Base-by-base conservation (phyloP, 352 stramenopile genomes). In the Pythium utonaiense region DNA sequence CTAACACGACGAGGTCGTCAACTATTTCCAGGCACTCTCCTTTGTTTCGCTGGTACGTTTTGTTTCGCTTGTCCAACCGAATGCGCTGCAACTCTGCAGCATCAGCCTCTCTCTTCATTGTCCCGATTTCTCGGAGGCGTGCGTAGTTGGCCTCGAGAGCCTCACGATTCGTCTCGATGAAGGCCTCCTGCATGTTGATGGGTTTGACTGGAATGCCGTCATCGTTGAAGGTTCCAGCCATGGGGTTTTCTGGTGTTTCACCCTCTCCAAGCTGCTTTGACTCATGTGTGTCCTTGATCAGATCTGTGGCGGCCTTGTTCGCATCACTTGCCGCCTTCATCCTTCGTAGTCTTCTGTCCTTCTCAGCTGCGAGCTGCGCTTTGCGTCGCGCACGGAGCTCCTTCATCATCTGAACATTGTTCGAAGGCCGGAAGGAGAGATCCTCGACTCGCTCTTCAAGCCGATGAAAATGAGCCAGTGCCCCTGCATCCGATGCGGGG, bases 401-500 rank as follows among this genome's bases (percentile, higher is more conserved):
- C 62, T 89, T 90, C 82, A 92, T 90, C 82, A 92, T 92, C 58
- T 90, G 79, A 19, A 90, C 45, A 47, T 92, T 92, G 60, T 83
- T 90, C 3, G 82, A 87, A 12, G 80, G 82, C 0, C 82, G 70
- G 50, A 92, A 90, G n/a, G 80, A 65, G 48, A 86, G 67, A 40
- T 74, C 62, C 7, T 80, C 62, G 1, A 90, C 78, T 5, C 70
- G 64, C 53, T 75, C 52, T 47, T 89, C 73, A 0, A 92, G 63
- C 22, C 40, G 60, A 8, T 64, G 49, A 10, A 87, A 61, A 56
- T 89, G 82, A 0, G 57, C 70, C 4, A 83, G 40, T 0, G 77
- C 34, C 6, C 73, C 78, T 16, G 66, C 31, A 50, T 88, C 80
- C 36, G 55, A 70, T 0, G 62, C 36, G 17, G 73, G 57, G 16